Conservation (phyloP, 2,329 filamentous ascomycete species). For the Apiospora sp. region DNA sequence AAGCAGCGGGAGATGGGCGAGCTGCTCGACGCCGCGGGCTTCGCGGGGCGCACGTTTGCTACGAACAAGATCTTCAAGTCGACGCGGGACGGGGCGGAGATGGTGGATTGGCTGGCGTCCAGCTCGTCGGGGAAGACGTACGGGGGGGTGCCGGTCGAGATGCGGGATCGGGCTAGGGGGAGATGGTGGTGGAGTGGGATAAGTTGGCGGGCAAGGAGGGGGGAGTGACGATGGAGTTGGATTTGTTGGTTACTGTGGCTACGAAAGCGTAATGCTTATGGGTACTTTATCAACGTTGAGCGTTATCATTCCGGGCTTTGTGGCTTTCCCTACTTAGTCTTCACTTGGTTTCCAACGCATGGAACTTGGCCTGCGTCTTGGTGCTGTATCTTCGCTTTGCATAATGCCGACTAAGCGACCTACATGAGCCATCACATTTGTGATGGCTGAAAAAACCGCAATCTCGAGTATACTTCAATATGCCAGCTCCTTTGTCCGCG, state of each 20-base stretch:
- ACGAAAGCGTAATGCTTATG: constrained; percentile 22
- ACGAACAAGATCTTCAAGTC: constrained; percentile 39
- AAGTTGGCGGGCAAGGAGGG: constrained; percentile 35
- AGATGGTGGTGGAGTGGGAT: constrained; percentile 42
- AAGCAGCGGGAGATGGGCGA: constrained; percentile 34
- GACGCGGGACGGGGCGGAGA: constrained; percentile 32
- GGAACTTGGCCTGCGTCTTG: no score
- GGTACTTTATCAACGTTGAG: neutral
- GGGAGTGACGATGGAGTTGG: constrained; percentile 42
- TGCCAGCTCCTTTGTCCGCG: neutral
- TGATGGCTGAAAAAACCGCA: neutral
- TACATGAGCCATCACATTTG: neutral
- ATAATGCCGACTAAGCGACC: no score
- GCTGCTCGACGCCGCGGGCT: constrained; percentile 36
- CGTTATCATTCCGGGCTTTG: neutral
- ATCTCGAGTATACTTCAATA: neutral
- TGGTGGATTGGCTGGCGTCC: constrained; percentile 43
- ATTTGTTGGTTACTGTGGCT: constrained; percentile 37
- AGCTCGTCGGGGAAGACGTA: constrained; percentile 45
- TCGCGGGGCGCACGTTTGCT: constrained; percentile 31
- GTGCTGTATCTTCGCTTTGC: no score
- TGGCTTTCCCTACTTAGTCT: neutral
- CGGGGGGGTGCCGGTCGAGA: constrained; percentile 40
- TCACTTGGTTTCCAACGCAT: no score
- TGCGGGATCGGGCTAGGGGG: constrained; percentile 37